Conservation (phyloP, 2,329 filamentous ascomycete species). For the Stachybotrys chartarum region DNA sequence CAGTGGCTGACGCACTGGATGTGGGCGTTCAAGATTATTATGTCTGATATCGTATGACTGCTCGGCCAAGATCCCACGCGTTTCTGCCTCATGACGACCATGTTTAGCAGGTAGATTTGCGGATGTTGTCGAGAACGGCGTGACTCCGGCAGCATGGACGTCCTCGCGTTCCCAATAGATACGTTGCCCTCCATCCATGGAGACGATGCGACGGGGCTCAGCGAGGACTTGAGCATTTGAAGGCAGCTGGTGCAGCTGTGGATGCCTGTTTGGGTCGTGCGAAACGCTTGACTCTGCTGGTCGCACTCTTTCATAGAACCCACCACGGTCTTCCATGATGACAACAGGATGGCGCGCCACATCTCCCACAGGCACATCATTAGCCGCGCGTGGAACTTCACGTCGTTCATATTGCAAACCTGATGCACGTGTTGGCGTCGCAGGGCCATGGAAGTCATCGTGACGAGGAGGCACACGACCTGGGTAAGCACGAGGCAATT, state of each 20-base stretch:
- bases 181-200: not conserved
- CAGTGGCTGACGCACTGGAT: not conserved
- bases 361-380: conserved; percentile 22
- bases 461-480: not conserved
- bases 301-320: conserved; percentile 27
- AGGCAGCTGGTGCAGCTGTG: not conserved
- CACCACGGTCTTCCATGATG: conserved; percentile 32
- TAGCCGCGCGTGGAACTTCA: conserved; percentile 4
- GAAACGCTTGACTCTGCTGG: not conserved
- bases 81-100: not conserved
- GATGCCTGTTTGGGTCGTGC: not conserved
- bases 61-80: not conserved
- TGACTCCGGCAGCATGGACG: not conserved
- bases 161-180: not conserved
- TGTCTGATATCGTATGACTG: too few species aligned
- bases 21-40: not conserved
- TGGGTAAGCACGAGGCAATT: not conserved
- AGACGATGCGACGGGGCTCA: not conserved
- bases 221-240: too few species aligned
- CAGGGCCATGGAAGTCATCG: not conserved
- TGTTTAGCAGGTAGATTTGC: not conserved
- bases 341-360: conserved; percentile 21
- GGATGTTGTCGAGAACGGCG: not conserved
- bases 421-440: not conserved
- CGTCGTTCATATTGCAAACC: not conserved